Base-by-base conservation (phyloP, 202 grass and related monocot genomes). In the Bolboschoenoplectus hybrid region DNA sequence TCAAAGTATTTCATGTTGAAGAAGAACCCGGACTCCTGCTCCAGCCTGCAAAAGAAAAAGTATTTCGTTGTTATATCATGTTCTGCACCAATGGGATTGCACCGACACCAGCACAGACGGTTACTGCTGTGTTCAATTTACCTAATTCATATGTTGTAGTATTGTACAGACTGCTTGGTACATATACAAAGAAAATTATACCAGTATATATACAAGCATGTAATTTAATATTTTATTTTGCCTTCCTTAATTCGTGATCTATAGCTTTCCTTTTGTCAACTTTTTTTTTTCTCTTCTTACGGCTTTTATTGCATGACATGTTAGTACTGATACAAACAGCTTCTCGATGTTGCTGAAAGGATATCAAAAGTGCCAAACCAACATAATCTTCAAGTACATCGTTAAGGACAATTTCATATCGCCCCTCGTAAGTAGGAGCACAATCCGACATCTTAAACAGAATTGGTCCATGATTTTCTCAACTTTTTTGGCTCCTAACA, bases 1-100 rank as follows among this genome's bases (percentile, higher is more conserved):
- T 99, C 97, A 12, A 99, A 97, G 81, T 99, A 97, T 85, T 99
- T 99, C 87, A 93, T 88, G 63, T 97, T 97, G 89, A 99, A 99
- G 85, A 91, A 97, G 70, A 99, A 94, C 4, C 90, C 97, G 2
- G 97, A 97, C 63, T 99, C 97, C 85, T 97, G 97, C 81, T 99
- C 97, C 66, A 99, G 89, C 87, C 97, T 99, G 53, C 53, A 88
- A 34, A 44, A 79, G 58, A 88, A 34, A 44, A 79, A 74, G 64
- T 19, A 68, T 41, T 14, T 26, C 34, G 67, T 80, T 11, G 1
- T 5, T 11, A 60, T 43, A 60, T 14, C 35, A 44, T 17, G 53
- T 9, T 7, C 35, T 19, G 35, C n/a, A 80, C 36, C 34, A 58
- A 79, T 61, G 8, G 13, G 1, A 79, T 56, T 50, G 45, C 6